Base-by-base conservation (phyloP, 192 early-diverging fungal species). In the Oehlia diaphana region DNA sequence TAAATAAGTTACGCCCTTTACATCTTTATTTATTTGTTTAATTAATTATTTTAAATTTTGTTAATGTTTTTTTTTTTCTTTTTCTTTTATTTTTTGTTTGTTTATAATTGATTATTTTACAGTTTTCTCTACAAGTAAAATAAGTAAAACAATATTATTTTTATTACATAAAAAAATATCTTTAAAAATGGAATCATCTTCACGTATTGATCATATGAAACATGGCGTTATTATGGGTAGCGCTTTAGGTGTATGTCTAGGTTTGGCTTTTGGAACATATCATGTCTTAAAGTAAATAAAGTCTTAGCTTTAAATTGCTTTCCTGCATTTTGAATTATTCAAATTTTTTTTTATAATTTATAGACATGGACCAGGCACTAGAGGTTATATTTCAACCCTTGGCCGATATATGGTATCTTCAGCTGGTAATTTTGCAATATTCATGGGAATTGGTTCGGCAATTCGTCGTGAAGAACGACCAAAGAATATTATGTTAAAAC, bases 381-480 rank as follows among this genome's bases (percentile, higher is more conserved):
- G 89, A 53, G 94, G 94, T 63, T 89, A 92, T 72, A 81, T 95
- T 9, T 84, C 89, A 49, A 93, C 88, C 2, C 88, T 95, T n/a
- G 90, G 92, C 4, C 91, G 90, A 80, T 92, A 91, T 33, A 92
- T 93, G 89, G 73, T 92, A 58, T 88, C 90, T 2, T 93, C 93
- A 62, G 92, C 91, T 16, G 92, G 92, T n/a, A 92, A 90, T 37
- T 95, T 95, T 85, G 93, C 92, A 26, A 92, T 93, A 72, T 95
- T 95, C 71, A 93, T 95, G 93, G 82, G 85, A 23, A 85, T 89
- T 78, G 87, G 87, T 47, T 87, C 90, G 28, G 84, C 87, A 9
- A 87, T 90, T 77, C 84, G 87, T 49, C 83, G 83, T 23, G 89
- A 90, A 76, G 84, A 81, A n/a, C 75, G 16, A 31, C 44, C 42